Base-by-base conservation (phyloP, 192 early-diverging fungal species). In the Backusella liffmaniae region DNA sequence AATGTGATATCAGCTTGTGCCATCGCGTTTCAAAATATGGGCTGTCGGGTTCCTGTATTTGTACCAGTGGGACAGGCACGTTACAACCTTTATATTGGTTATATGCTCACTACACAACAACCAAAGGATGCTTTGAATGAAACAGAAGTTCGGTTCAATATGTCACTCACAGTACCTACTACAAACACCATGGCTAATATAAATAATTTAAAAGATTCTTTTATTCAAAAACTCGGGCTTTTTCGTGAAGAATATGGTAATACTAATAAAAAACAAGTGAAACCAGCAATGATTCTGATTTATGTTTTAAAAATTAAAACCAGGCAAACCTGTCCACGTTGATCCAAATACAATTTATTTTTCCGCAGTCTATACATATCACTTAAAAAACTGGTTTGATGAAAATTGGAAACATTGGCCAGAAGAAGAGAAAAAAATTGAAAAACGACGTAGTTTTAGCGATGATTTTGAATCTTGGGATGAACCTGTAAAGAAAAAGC, bases 21-120 rank as follows among this genome's bases (percentile, higher is more conserved):
- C 35, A 90, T 92, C 66, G 90, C 91, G 0, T 84, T 90, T 49
- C 87, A 88, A 46, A 92, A 91, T 81, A 88, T 85, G 18, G 86
- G 82, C 37, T 94, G 92, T 78, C 86, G 49, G 1, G 53, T 79
- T 29, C 73, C 80, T 13, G 68, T 77, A 12, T 79, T 80, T 74
- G 44, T 79, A 26, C 79, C 39, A 12, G 65, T 73, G 29, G 74
- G 77, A 10, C 68, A 80, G 16, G 32, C 35, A 1, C 66, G 79
- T 10, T 26, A 78, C 41, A 41, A 46, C 4, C 16, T 70, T 5
- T 77, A 74, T 42, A 75, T 32, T 37, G 77, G 73, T 32, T 79
- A 74, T 32, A 75, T 75, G 34, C 62, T 79, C 10, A 49, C 26
- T 49, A 16, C 75, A 77, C 18, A 46, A 76, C 15, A 70, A 56